A percentile compares a stretch with the other conserved stretches of the same genome.
These are phyloP conservation scores for Corynespora cassiicola DNA, from an alignment of 2,329 filamentous ascomycete genomes.

Conservation along the genomic window DNA sequence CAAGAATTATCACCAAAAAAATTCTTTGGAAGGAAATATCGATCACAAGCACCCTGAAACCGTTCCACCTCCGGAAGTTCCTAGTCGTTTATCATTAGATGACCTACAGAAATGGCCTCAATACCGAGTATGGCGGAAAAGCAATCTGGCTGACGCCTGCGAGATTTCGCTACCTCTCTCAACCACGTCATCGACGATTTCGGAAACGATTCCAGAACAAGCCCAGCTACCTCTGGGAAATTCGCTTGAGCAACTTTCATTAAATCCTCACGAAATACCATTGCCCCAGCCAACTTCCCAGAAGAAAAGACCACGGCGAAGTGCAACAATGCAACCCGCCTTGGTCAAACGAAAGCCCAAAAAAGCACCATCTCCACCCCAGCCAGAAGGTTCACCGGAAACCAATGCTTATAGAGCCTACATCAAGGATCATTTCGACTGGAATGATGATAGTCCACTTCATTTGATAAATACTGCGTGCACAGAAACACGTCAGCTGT, in stretches of 20 bases:
- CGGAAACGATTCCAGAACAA: not conserved
- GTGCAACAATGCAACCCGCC: too few species aligned
- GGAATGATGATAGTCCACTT: too few species aligned
- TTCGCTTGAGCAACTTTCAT: slow-evolving; percentile 2
- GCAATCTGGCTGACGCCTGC: not conserved
- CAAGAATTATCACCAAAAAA: too few species aligned
- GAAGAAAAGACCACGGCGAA: slow-evolving; percentile 2
- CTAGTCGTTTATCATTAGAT: too few species aligned
- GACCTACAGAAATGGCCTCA: too few species aligned
- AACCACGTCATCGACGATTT: not conserved
- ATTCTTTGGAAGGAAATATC: too few species aligned
- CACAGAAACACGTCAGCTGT: slow-evolving; percentile 4
- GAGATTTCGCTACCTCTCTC: slow-evolving; percentile 4
- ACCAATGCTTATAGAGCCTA: slow-evolving; percentile 7
- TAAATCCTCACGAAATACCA: slow-evolving; percentile 4
- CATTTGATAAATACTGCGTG: slow-evolving; percentile 8
- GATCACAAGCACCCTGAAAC: too few species aligned
- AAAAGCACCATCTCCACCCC: slow-evolving; percentile 1
- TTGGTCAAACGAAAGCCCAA: not conserved
- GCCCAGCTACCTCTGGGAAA: slow-evolving; percentile 2
- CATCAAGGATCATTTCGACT: slow-evolving; percentile 5
- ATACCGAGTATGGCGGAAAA: slow-evolving; percentile 1
- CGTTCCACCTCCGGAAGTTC: too few species aligned
- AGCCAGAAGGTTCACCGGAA: slow-evolving; percentile 2
- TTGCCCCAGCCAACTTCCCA: not conserved